Percentiles rank a stretch among this genome's conserved stretches.
Evolutionary conservation across 2,329 filamentous ascomycete genomes (phyloP).

Genomic region (Cercospora sp.): DNA sequence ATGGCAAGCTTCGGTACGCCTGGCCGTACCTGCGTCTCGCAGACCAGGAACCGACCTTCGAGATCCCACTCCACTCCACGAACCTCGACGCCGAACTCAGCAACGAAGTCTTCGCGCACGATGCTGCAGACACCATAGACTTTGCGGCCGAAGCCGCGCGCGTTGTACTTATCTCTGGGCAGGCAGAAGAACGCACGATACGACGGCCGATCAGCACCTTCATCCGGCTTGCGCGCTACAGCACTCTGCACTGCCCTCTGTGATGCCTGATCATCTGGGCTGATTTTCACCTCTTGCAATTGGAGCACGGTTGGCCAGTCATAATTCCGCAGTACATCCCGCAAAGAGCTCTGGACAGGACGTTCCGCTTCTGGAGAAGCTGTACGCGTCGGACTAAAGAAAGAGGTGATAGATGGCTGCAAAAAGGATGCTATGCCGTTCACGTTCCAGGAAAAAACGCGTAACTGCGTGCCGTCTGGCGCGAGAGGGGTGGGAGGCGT

Average conservation of each 20-base stretch:
- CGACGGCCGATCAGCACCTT: slow-evolving; percentile 35
- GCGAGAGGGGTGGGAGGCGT: background rate
- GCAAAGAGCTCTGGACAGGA: slow-evolving; percentile 30
- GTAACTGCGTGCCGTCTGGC: slow-evolving; percentile 26
- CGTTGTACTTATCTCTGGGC: slow-evolving; percentile 53
- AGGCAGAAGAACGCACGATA: slow-evolving; percentile 52
- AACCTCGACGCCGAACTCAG: slow-evolving; percentile 35
- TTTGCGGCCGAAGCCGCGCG: slow-evolving; percentile 52
- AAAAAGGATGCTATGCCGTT: slow-evolving; percentile 51
- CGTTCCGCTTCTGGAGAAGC: background rate
- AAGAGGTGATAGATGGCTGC: slow-evolving; percentile 45
- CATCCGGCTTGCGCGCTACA: slow-evolving; percentile 33
- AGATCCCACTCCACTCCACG: slow-evolving; percentile 53
- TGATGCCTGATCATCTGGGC: slow-evolving; percentile 42
- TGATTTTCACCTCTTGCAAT: slow-evolving; percentile 55
- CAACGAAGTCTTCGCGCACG: slow-evolving; percentile 48
- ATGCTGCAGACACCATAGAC: slow-evolving; percentile 57
- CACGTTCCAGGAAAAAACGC: slow-evolving; percentile 53
- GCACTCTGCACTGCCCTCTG: slow-evolving; percentile 45
- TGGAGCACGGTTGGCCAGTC: slow-evolving; percentile 49
- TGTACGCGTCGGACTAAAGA: slow-evolving; percentile 34
- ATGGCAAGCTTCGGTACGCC: slow-evolving; percentile 45
- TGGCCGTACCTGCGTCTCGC: slow-evolving; percentile 40
- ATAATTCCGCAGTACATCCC: slow-evolving; percentile 49
- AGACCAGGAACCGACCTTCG: slow-evolving; percentile 53